These are phyloP conservation scores for Raddia distichophylla DNA, from an alignment of 176 grass and related monocot species.

Conservation along the genomic window DNA sequence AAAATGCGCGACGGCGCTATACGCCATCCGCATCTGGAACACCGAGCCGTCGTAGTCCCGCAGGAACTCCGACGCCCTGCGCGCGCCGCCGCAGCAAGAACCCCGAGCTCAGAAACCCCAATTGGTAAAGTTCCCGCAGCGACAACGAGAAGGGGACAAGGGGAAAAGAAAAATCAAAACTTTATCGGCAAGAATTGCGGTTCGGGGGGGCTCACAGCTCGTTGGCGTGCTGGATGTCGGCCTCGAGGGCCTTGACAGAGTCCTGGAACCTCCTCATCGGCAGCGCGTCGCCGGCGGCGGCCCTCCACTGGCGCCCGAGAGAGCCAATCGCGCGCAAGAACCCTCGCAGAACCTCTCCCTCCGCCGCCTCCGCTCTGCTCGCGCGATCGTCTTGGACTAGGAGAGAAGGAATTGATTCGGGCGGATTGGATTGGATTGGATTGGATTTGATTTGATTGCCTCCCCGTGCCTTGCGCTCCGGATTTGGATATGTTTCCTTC, in stretches of 20 bases:
- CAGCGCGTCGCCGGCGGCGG: background rate
- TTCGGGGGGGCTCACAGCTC: slow-evolving; percentile 42
- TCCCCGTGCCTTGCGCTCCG: background rate
- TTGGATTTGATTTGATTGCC: background rate
- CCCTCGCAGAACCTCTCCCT: slow-evolving; percentile 40
- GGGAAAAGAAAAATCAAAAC: background rate
- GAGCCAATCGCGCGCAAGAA: background rate
- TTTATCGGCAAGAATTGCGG: background rate
- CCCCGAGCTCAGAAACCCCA: background rate
- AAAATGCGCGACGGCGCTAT: slow-evolving; percentile 61
- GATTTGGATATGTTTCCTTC: background rate
- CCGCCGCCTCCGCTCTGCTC: background rate
- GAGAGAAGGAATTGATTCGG: background rate
- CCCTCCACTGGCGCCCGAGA: background rate
- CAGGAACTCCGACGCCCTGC: slow-evolving; percentile 56
- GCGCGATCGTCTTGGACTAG: background rate
- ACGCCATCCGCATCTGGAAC: slow-evolving; percentile 72
- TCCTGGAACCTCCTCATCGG: slow-evolving; percentile 61
- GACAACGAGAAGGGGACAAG: background rate
- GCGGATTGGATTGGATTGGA: background rate
- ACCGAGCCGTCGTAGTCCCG: slow-evolving; percentile 58
- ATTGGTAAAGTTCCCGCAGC: background rate
- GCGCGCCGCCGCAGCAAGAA: background rate
- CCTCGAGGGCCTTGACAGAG: slow-evolving; percentile 54
- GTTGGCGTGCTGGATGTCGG: slow-evolving; percentile 75